Conservation (phyloP, 2,329 filamentous ascomycete genomes). For the Ramichloridium luteum region DNA sequence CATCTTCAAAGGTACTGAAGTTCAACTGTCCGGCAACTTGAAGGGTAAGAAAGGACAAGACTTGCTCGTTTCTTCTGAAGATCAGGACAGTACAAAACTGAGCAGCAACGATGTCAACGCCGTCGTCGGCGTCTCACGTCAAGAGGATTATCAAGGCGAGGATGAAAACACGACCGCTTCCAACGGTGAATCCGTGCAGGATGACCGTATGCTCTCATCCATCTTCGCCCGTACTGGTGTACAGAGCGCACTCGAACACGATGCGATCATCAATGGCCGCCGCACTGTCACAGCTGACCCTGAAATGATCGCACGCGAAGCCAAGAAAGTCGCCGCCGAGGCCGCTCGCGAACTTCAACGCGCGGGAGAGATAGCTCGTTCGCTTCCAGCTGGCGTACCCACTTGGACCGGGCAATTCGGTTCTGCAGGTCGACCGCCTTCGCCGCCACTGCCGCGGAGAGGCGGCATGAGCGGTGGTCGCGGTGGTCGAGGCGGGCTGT, state of each 20-base stretch:
- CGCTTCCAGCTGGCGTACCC: constrained; percentile 67
- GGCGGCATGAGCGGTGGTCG: constrained; percentile 29
- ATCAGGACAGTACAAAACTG: constrained; percentile 3
- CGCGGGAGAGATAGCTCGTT: constrained; percentile 59
- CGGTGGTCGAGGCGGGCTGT: constrained; percentile 21
- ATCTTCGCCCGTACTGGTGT: constrained; percentile 80
- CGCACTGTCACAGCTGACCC: constrained; percentile 58
- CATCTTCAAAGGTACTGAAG: constrained; percentile 78
- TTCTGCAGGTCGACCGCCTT: constrained; percentile 57
- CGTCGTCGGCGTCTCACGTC: constrained; percentile 31
- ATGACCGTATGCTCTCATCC: constrained; percentile 67
- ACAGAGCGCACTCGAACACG: constrained; percentile 86
- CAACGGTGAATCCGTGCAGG: constrained; percentile 9
- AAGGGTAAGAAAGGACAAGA: constrained; percentile 20
- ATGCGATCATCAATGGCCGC: constrained; percentile 71
- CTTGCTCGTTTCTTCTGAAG: constrained; percentile 17
- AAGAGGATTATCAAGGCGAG: constrained; percentile 31
- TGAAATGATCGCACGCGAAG: constrained; percentile 68
- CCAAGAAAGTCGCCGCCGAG: constrained; percentile 62
- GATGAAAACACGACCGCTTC: constrained; percentile 6
- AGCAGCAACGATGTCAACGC: constrained; percentile 6
- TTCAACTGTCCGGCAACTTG: constrained; percentile 42
- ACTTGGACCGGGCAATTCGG: constrained; percentile 90
- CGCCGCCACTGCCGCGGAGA: constrained; percentile 37
- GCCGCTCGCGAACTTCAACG: constrained; percentile 65